These are phyloP conservation scores for Cytospora chrysosperma DNA, from an alignment of 2,329 filamentous ascomycete species.

Conservation along the genomic window DNA sequence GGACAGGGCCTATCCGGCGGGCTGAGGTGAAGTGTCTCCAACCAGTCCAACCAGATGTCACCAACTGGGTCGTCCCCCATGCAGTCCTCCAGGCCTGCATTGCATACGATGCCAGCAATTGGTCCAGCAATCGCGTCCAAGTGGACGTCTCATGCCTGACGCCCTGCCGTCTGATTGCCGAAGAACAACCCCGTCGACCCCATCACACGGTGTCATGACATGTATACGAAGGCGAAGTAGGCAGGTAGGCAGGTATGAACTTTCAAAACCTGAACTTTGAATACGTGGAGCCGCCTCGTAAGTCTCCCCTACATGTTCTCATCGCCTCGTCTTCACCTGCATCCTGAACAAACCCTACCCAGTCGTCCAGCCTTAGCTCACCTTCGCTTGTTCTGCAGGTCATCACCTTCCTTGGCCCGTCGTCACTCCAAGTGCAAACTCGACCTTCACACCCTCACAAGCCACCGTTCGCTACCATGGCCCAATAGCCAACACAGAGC, in stretches of 20 bases:
- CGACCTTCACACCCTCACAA: constrained; percentile 12
- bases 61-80: constrained; percentile 13
- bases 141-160: constrained; percentile 15
- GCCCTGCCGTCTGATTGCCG: constrained; percentile 1
- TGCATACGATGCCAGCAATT: constrained; percentile 19
- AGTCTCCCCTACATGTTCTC: constrained; percentile 22
- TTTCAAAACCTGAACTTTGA: constrained; percentile 27
- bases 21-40: constrained; percentile 18
- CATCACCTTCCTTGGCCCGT: background rate
- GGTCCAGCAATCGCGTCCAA: constrained; percentile 9
- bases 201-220: constrained; percentile 11
- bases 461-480: constrained; percentile 24
- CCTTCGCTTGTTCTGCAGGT: constrained; percentile 12
- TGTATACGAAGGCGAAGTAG: constrained; percentile 21
- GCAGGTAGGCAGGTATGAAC: no score
- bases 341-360: background rate
- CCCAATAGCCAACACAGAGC: constrained; percentile 26
- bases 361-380: constrained; percentile 20
- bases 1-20: background rate
- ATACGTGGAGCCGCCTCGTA: constrained; percentile 29
- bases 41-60: constrained; percentile 22
- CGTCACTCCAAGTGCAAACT: background rate
- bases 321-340: background rate
- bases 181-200: constrained; percentile 10
- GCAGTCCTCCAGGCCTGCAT: constrained; percentile 19